phyloP scores from a whole-genome alignment of 371 early-diverging fungal species.

The Dentiscutata heterogama region DNA sequence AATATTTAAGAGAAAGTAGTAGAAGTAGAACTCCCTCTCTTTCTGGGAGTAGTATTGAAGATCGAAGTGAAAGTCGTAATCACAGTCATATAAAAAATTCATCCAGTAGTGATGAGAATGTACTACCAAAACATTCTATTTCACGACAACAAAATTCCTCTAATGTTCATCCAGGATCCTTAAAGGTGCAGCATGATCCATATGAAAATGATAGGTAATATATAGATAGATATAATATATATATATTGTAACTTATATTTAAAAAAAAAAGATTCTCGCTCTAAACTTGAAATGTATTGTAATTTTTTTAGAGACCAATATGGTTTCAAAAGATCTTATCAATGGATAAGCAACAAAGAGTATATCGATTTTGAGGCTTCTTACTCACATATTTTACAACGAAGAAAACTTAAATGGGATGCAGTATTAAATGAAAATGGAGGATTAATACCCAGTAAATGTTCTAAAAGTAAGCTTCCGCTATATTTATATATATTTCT shows the following conservation, averaged over 20 bases:
- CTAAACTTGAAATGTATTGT: not conserved
- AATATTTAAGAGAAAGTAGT: not conserved
- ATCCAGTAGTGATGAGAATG: slow-evolving; percentile 24
- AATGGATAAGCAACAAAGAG: slow-evolving; percentile 68
- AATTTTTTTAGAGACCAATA: slow-evolving; percentile 68
- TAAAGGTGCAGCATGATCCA: not conserved
- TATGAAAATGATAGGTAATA: slow-evolving; percentile 33
- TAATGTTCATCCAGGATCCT: not conserved
- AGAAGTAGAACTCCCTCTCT: not conserved
- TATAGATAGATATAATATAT: not conserved
- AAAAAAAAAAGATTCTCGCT: not conserved
- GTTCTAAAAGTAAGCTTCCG: slow-evolving; percentile 64
- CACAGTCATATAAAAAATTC: not conserved
- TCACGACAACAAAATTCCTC: not conserved
- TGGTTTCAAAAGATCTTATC: slow-evolving; percentile 71
- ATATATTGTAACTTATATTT: not conserved
- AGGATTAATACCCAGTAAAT: slow-evolving; percentile 65
- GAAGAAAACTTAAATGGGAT: slow-evolving; percentile 71
- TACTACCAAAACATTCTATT: not conserved
- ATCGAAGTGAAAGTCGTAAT: not conserved
- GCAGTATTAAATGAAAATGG: slow-evolving; percentile 65
- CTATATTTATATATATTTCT: not conserved
- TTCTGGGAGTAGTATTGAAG: slow-evolving; percentile 42
- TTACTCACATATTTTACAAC: slow-evolving; percentile 69
- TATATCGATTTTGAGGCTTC: slow-evolving; percentile 64